Evolutionary conservation across 768 basidiomycete genomes (phyloP).

Genomic region (Xerocomellus amylosporus): DNA sequence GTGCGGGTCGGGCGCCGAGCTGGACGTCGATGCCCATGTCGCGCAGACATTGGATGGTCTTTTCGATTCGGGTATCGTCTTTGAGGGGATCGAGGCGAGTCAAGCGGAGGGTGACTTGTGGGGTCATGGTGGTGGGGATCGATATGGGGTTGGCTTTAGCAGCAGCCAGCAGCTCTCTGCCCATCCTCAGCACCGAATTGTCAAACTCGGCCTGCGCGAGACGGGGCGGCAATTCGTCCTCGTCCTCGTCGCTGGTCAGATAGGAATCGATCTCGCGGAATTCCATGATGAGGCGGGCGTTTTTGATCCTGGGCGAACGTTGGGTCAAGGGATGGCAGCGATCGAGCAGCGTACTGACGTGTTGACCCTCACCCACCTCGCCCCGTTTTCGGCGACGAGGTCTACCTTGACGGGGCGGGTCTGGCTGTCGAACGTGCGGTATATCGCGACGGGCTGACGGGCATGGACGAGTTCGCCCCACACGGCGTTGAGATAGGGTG

Average conservation of each 20-base stretch:
- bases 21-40: conserved; percentile 65
- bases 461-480: conserved; percentile 76
- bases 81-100: conserved; percentile 59
- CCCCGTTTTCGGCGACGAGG: conserved; percentile 71
- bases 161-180: conserved; percentile 61
- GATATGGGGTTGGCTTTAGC: conserved; percentile 56
- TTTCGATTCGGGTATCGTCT: conserved; percentile 46
- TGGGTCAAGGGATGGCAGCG: neutral
- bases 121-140: conserved; percentile 26
- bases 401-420: conserved; percentile 63
- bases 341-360: conserved; percentile 53
- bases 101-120: conserved; percentile 58
- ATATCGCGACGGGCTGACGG: conserved; percentile 56
- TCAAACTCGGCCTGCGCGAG: conserved; percentile 56
- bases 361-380: conserved; percentile 80
- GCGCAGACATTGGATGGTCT: conserved; percentile 54
- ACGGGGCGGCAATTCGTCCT: conserved; percentile 43
- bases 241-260: conserved; percentile 47
- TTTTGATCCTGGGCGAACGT: conserved; percentile 60
- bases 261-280: conserved; percentile 86
- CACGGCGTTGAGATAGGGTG: conserved; percentile 75
- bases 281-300: conserved; percentile 71
- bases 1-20: conserved; percentile 52
- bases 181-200: conserved; percentile 73
- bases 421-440: conserved; percentile 44